These are phyloP conservation scores for Mycena rosella DNA, from an alignment of 768 basidiomycete species.

Conservation along the genomic window DNA sequence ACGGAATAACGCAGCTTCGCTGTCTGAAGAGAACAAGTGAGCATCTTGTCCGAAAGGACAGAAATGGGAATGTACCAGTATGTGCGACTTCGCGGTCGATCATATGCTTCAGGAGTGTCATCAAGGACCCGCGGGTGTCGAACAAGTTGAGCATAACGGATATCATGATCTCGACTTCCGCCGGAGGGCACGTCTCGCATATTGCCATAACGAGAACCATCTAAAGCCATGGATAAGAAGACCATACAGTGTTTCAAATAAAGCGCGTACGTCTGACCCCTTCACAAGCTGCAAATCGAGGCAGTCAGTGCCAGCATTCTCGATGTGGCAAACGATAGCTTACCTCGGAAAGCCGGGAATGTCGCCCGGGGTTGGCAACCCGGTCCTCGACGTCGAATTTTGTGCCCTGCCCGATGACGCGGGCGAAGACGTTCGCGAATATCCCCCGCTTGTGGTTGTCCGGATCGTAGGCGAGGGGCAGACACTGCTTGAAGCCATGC, in stretches of 20 bases:
- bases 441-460: constrained; percentile 80
- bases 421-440: constrained; percentile 87
- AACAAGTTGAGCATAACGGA: constrained; percentile 89
- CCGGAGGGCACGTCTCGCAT: constrained; percentile 85
- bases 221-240: constrained; percentile 48
- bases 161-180: constrained; percentile 87
- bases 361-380: constrained; percentile 58
- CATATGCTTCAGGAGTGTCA: constrained; percentile 83
- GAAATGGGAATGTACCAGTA: constrained; percentile 65
- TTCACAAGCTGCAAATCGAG: constrained; percentile 68
- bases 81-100: constrained; percentile 87
- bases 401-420: constrained; percentile 84
- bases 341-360: constrained; percentile 72
- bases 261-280: constrained; percentile 72
- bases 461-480: constrained; percentile 80
- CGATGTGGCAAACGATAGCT: background rate
- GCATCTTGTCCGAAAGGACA: background rate
- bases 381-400: constrained; percentile 77
- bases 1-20: constrained; percentile 86
- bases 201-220: constrained; percentile 87
- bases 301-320: constrained; percentile 6
- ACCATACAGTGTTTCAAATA: background rate
- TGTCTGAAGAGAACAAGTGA: constrained; percentile 62
- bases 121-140: constrained; percentile 78
- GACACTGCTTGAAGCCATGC: constrained; percentile 90